Conservation (phyloP, 1,139 yeast species). For the Scheffersomyces quercinus region DNA sequence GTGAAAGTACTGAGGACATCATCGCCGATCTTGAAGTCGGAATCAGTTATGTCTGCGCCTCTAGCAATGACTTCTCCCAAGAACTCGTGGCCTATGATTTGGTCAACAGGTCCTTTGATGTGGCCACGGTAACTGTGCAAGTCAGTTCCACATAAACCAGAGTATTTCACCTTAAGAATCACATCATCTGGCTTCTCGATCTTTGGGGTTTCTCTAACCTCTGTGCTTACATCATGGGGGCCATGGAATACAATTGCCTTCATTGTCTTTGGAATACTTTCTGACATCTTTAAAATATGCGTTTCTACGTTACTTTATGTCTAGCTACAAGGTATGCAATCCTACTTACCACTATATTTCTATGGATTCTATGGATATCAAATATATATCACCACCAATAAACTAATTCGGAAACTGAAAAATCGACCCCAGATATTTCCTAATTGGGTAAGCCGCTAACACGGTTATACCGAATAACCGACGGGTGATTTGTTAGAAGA, state of each 20-base stretch:
- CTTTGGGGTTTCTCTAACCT: constrained; percentile 44
- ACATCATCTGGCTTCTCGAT: constrained; percentile 46
- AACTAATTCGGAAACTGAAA: no score
- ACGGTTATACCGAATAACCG: no score
- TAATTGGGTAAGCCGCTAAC: no score
- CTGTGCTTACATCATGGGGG: constrained; percentile 45
- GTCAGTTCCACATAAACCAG: constrained; percentile 66
- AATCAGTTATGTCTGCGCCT: constrained; percentile 32
- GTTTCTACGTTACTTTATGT: no score
- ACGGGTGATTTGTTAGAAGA: no score
- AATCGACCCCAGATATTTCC: no score
- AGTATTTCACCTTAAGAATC: constrained; percentile 50
- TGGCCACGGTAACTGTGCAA: constrained; percentile 62
- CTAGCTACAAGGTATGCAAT: no score
- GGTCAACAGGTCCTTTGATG: constrained; percentile 42
- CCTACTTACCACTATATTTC: no score
- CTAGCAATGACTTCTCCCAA: constrained; percentile 41
- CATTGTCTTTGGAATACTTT: constrained; percentile 34
- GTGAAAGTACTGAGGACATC: constrained; percentile 54
- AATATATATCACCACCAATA: no score
- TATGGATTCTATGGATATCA: no score
- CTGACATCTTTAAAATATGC: not conserved
- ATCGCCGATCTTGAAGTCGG: constrained; percentile 41
- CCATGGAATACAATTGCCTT: constrained; percentile 59
- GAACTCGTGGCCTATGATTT: constrained; percentile 54